Evolutionary conservation across 805 yeast genomes (phyloP), one percentile per base, ranked within the genome.

Genomic region (Zygotorulaspora florentina): DNA sequence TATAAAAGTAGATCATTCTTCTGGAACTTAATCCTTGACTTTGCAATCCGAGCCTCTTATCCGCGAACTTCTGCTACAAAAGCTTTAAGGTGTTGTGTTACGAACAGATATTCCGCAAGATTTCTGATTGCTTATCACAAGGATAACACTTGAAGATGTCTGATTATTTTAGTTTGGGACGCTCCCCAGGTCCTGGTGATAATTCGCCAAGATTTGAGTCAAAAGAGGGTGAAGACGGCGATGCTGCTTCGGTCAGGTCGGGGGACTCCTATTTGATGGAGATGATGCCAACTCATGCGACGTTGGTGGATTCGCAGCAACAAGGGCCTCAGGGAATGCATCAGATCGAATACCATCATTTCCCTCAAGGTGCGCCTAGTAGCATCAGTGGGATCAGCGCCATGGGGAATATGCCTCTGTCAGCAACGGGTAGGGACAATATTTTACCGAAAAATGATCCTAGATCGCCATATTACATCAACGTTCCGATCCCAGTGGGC

Each of bases 401-500:
- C 9, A 44, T 44, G 3, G 49, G 39, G 13, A 15, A 40, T 16
- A n/a, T 15, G n/a, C n/a, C 49, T 12, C 43, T 40, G 6, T 18
- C 18, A 18, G 35, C 39, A 15, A 26, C 17, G 15, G 13, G 8
- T 11, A 45, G 27, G 31, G 57, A 52, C 25, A 44, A 44, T 16
- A 50, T 63, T 26, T 42, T 63, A 39, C 66, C 66, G 3, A 57
- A 56, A 33, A 51, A 56, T 7, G 62, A 62, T 43, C 54, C 48
- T 23, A 57, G 56, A 42, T 65, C 69, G 8, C 69, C 70, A 1
- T 65, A 56, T 40, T 61, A 53, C 48, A 56, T 65, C 12, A 56
- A 56, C 26, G 68, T 66, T 7, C 70, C 70, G 1, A 58, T 64
- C 2, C 70, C 70, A 25, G 58, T 53, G 42, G 60, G 57, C 11